Evolutionary conservation across 495 filamentous ascomycete species (phyloP), one percentile per base, ranked within the genome.

Genomic region (Penicillium paxilli): DNA sequence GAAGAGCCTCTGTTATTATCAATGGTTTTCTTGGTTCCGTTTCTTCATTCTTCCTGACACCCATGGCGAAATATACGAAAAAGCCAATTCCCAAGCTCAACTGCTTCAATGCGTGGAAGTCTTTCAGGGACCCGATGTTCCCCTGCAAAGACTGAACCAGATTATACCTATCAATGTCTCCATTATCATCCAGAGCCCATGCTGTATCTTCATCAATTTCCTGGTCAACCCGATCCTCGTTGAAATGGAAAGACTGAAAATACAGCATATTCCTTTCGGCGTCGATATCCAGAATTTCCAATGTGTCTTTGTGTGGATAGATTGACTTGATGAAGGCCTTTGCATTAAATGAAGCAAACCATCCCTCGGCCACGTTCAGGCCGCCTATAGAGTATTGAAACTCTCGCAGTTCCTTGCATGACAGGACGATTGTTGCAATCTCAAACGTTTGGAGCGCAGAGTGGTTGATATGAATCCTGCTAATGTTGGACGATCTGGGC

Each of bases 241-340:
- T 21, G 44, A 25, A 50, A 50, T 23, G 3, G 16, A 1, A 26
- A 23, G 22, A n/a, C 22, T 30, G 1, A 5, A 51, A 51, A 23
- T 42, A 51, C 42, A 26, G 9, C 44, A 55, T 48, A 33, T 33
- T 4, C 8, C 1, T 2, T 1, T 49, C 47, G 17, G 28, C 37
- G 45, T 69, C 64, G 1, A 72, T 21, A 44, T 72, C 55, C 2
- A 71, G 51, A 1, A 56, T 37, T 22, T 69, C 62, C 16, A 72
- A 47, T 8, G 62, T 67, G 1, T 59, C 49, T 17, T 60, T 64
- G 49, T 69, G 62, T 2, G 40, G 9, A 9, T 55, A 55, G 10
- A 66, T 28, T 1, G 59, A 44, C 33, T 62, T 60, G 42, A 67
- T 53, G 22, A 71, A 52, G 14, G 58, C 50, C 20, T 62, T 63